Percentiles rank a stretch among this genome's conserved stretches.
phyloP scores from a whole-genome alignment of 768 basidiomycete genomes.

The Agrocybe praecox region DNA sequence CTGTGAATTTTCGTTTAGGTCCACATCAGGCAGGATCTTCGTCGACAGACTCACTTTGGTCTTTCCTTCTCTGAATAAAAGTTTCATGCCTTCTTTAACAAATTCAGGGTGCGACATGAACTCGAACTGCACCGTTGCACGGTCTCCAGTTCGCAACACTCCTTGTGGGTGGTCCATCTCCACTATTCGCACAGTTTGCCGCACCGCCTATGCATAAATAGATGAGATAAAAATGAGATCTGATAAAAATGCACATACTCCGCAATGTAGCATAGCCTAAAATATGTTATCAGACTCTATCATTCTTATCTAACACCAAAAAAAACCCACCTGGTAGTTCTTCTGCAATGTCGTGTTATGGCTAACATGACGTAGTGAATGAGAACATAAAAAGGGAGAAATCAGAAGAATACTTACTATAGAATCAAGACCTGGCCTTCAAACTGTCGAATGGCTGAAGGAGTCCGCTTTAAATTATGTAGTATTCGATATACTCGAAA shows the following conservation, averaged over 20 bases:
- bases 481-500: neutral
- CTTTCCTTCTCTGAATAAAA: constrained; percentile 93
- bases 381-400: neutral
- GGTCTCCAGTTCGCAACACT: constrained; percentile 90
- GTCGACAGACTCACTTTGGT: constrained; percentile 66
- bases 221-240: constrained; percentile 4
- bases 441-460: constrained; percentile 75
- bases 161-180: constrained; percentile 90
- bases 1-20: constrained; percentile 33
- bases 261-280: constrained; percentile 92
- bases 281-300: neutral
- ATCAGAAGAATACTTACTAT: constrained; percentile 57
- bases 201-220: constrained; percentile 61
- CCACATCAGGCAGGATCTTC: neutral
- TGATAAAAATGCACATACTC: constrained; percentile 46
- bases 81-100: constrained; percentile 90
- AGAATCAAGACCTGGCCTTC: constrained; percentile 94
- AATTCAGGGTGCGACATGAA: constrained; percentile 93
- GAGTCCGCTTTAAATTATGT: constrained; percentile 1
- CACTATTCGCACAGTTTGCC: constrained; percentile 92
- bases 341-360: constrained; percentile 93
- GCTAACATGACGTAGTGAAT: constrained; percentile 35
- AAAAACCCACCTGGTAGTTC: constrained; percentile 77
- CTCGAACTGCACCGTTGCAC: constrained; percentile 93
- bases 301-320: neutral